Base-by-base conservation (phyloP, 257 asterid species). In the Lavandula angustifolia region DNA sequence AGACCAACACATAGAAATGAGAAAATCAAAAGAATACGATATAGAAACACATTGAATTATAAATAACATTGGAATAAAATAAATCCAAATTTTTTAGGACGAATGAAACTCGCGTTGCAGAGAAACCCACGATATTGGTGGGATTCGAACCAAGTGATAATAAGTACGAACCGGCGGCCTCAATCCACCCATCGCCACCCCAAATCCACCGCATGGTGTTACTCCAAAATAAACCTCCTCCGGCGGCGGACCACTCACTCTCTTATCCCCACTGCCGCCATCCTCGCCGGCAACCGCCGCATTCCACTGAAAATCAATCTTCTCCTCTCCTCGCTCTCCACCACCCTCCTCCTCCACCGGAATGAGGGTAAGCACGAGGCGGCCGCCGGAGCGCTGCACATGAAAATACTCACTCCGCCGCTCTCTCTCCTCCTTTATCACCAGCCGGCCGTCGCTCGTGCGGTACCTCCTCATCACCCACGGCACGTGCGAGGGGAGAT, bases 401-500 rank as follows among this genome's bases (percentile, higher is more conserved):
- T 29, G 71, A 54, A 86, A 76, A 38, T 81, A 81, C 40, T 78
- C 85, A 5, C 49, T 82, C 12, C 78, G 75, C 11, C 41, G 49
- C 27, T 73, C 69, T 11, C 63, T 89, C 79, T 79, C 91, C 54
- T 76, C 83, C 40, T 1, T 73, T 57, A 89, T 86, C 4, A 89
- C 62, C 37, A 89, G 55, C 56, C 96, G 55, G 0, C 96, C 96
- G 51, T 86, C 95, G 6, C 37, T 47, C 0, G 81, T 82, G 53
- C 63, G 29, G 63, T 79, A 67, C 9, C 66, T 82, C 60, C 33
- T 82, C 87, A 81, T 70, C 50, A 69, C 65, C 84, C 82, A 72
- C 18, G 87, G 79, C 74, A 66, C 38, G 14, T 70, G 78, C 0
- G 79, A 44, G 17, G 70, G 66, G 48, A 67, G 57, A 61, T 78